These are phyloP conservation scores for Aureobasidium sp. DNA, from an alignment of 2,329 filamentous ascomycete genomes.

Conservation along the genomic window DNA sequence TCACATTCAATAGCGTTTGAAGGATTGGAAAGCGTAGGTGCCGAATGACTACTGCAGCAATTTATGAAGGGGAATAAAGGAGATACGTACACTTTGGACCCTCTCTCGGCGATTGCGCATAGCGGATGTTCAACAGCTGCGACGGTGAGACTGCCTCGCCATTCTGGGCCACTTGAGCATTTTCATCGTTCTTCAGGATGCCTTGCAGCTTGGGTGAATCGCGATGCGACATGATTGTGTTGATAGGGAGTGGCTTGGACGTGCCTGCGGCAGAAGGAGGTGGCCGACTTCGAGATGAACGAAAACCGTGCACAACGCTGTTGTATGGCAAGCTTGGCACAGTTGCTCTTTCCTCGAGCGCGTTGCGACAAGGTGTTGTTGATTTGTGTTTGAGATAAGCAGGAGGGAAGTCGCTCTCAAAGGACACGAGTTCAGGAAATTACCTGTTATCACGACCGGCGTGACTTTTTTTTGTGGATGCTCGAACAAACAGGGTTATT, in stretches of 20 bases:
- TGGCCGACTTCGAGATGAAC: background rate
- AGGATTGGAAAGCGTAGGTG: background rate
- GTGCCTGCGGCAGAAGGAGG: background rate
- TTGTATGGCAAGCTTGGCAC: background rate
- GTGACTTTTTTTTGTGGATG: conserved; percentile 1
- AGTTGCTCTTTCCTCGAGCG: background rate
- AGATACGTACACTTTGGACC: conserved; percentile 7
- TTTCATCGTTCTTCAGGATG: conserved; percentile 11
- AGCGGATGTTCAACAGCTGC: background rate
- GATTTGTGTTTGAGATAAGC: background rate
- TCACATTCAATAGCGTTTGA: background rate
- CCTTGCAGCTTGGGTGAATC: conserved; percentile 10
- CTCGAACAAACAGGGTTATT: conserved; percentile 1
- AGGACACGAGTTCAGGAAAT: conserved; percentile 3
- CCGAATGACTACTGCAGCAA: background rate
- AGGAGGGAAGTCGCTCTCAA: background rate
- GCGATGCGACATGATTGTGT: conserved; percentile 1
- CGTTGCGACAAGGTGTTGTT: background rate
- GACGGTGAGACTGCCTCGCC: conserved; percentile 5
- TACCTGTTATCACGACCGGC: background rate
- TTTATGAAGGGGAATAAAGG: background rate
- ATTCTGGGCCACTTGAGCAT: background rate
- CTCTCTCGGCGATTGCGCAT: background rate
- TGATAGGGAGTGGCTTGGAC: background rate
- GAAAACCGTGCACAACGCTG: conserved; percentile 1